A percentile compares a stretch with the other conserved stretches of the same genome.
Conservation (phyloP, 495 filamentous ascomycete species). For the Chaetomium tenue region DNA sequence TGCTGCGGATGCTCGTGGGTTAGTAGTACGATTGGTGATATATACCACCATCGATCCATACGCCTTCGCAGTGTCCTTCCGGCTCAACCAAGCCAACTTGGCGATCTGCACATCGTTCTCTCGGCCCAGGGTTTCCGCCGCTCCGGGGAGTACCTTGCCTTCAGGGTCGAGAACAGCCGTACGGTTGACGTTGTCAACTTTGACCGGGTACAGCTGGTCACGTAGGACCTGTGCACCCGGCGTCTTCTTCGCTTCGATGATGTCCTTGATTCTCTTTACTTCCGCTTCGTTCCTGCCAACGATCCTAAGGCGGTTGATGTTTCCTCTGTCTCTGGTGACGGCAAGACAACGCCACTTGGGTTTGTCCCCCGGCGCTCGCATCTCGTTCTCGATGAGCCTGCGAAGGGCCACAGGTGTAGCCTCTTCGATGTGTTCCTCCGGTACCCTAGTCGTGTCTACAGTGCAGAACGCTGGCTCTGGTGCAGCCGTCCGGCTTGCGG, state of each 20-base stretch:
- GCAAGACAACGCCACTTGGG: conserved; percentile 15
- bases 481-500: neutral
- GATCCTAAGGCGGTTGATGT: conserved; percentile 14
- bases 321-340: conserved; percentile 19
- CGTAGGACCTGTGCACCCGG: conserved; percentile 15
- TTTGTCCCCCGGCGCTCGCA: conserved; percentile 10
- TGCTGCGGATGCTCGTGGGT: too few relatives aligned
- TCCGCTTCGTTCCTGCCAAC: conserved; percentile 15
- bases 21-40: too few relatives aligned
- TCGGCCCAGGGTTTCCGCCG: conserved; percentile 10
- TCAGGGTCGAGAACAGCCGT: conserved; percentile 15
- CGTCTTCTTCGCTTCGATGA: conserved; percentile 15
- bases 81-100: conserved; percentile 14
- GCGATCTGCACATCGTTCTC: conserved; percentile 17
- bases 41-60: conserved; percentile 17
- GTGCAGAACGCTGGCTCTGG: conserved; percentile 9
- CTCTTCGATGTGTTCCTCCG: conserved; percentile 1
- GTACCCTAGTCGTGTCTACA: conserved; percentile 3
- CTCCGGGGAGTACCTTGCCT: conserved; percentile 17
- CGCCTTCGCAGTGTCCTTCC: conserved; percentile 17
- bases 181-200: conserved; percentile 19
- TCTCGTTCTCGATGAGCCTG: conserved; percentile 17
- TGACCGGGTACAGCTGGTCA: conserved; percentile 21
- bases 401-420: conserved; percentile 10
- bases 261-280: conserved; percentile 17